These are phyloP conservation scores for Acanthamoeba divionensis DNA, from an alignment of 208 protist genomes.

Conservation along the genomic window DNA sequence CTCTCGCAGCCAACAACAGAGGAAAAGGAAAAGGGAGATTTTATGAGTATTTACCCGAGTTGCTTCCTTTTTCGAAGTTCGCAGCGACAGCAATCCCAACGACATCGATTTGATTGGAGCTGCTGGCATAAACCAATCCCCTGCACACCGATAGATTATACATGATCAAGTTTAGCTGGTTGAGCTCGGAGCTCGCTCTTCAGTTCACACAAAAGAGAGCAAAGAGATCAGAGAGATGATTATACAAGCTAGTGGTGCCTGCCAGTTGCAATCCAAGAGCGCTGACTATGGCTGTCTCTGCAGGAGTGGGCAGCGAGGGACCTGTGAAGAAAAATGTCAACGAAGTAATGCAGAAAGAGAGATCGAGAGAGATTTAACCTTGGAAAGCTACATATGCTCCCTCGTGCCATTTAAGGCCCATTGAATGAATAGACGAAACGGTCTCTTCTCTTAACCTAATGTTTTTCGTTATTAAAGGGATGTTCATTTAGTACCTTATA, in stretches of 20 bases:
- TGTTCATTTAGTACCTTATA: too few species aligned
- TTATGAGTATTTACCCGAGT: too few species aligned
- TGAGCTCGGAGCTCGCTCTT: too few species aligned
- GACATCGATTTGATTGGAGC: not conserved
- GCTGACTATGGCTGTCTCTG: conserved; percentile 1
- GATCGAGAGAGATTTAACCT: too few species aligned
- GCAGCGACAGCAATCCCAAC: not conserved
- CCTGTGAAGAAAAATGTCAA: too few species aligned
- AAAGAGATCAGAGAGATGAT: not conserved
- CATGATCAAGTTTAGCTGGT: too few species aligned
- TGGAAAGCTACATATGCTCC: conserved; percentile 39
- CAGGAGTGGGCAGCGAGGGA: not conserved
- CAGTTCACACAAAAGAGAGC: not conserved
- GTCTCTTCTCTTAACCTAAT: too few species aligned
- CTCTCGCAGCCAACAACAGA: not conserved
- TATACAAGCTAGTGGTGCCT: conserved; percentile 4
- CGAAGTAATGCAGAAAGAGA: too few species aligned
- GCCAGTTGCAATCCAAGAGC: not conserved
- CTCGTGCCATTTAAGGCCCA: not conserved
- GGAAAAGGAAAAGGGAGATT: not conserved
- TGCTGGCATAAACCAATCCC: not conserved
- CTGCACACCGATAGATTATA: too few species aligned
- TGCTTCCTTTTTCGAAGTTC: not conserved
- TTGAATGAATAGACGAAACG: too few species aligned
- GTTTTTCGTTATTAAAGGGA: too few species aligned